These are phyloP conservation scores for Hygrocybe punicea DNA, from an alignment of 768 basidiomycete genomes.

Conservation along the genomic window DNA sequence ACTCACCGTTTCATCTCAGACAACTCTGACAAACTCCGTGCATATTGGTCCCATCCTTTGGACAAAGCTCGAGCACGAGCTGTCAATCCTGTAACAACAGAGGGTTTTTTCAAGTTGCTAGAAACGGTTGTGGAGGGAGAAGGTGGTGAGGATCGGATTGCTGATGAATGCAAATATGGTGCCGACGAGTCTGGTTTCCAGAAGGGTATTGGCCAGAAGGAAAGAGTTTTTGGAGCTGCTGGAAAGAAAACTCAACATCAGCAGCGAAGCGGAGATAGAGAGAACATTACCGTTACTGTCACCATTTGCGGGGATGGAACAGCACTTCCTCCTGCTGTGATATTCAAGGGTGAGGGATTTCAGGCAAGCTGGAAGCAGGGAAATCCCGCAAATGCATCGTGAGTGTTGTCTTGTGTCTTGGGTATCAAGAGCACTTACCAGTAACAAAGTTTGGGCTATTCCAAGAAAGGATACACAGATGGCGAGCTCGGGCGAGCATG, in stretches of 20 bases:
- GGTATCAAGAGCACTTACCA: not conserved
- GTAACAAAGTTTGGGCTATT: constrained; percentile 19
- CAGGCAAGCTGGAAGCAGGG: constrained; percentile 27
- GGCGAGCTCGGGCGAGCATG: constrained; percentile 36
- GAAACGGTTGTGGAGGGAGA: constrained; percentile 16
- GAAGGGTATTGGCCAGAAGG: constrained; percentile 9
- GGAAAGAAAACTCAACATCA: constrained; percentile 29
- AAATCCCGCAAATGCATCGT: constrained; percentile 25
- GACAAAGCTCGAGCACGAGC: constrained; percentile 10
- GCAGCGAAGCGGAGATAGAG: constrained; percentile 29
- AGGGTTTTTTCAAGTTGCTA: constrained; percentile 34
- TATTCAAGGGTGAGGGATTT: constrained; percentile 33
- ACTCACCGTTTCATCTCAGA: constrained; percentile 28
- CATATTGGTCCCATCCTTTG: constrained; percentile 22
- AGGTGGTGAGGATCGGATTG: constrained; percentile 8
- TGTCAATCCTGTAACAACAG: constrained; percentile 36
- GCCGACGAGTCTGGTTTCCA: constrained; percentile 20
- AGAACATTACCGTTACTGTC: constrained; percentile 41
- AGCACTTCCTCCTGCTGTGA: constrained; percentile 24
- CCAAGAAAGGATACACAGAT: constrained; percentile 35
- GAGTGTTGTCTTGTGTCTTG: constrained; percentile 12
- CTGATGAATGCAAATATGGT: no score
- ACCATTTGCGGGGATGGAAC: constrained; percentile 43
- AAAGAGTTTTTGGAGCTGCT: constrained; percentile 18
- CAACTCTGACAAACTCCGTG: constrained; percentile 19